Base-by-base conservation (phyloP, 345 rosid genomes). In the Rhizophora mangle region DNA sequence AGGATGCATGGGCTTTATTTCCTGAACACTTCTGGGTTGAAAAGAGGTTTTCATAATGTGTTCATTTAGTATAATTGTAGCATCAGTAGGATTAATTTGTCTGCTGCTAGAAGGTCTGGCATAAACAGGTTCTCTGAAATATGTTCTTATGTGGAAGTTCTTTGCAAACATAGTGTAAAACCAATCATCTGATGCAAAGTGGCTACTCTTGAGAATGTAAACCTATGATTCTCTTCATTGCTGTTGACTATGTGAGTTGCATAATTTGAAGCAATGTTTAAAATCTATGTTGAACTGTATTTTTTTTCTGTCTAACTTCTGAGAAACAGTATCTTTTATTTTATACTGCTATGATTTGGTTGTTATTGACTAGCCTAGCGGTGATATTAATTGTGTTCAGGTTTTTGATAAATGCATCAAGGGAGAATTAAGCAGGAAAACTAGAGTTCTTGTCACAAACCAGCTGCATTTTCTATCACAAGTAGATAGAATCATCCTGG, bases 401-500 rank as follows among this genome's bases (percentile, higher is more conserved):
- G 99, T 95, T 65, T 95, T 95, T 79, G 99, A 95, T 72, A 90
- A 83, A 82, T 95, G 98, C 76, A 81, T 95, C 68, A 88, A 85
- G 83, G 89, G 89, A 75, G 99, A 90, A 78, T 81, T 95, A 68
- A 75, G 80, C 63, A 79, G 81, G 72, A 95, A 83, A 82, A 95
- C 99, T 6, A 87, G 99, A 78, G 96, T 95, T 80, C 99, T 95
- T 76, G 99, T 95, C 77, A 95, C 99, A 59, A 95, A 95, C 86
- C 99, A 95, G 80, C 88, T 95, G 71, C 99, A 95, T 80, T 95
- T 95, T 75, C 93, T 95, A 54, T 92, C 99, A 36, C 92, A 92
- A 83, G 99, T 95, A 73, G 99, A 95, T 78, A 90, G 83, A 80
- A 89, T 95, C 61, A 74, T 95, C 60, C 84, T 95, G 76, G 97